Evolutionary conservation across 495 filamentous ascomycete species (phyloP).

Genomic region (Lichina pygmaea): DNA sequence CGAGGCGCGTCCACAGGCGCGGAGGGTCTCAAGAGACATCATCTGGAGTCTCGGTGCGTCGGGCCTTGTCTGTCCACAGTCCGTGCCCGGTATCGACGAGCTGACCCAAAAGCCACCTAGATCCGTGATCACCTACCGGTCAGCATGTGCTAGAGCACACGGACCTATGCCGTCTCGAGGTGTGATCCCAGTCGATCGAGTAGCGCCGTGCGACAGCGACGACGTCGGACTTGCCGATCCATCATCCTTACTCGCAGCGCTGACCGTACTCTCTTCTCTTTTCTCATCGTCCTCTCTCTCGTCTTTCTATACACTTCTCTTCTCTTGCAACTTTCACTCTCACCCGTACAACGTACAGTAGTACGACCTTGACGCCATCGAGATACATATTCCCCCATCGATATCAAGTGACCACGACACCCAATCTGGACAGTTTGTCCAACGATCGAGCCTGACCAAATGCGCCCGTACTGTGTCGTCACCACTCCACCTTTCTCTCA

Average conservation of each 20-base stretch:
- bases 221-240: too few relatives aligned
- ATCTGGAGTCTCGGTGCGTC: constrained; percentile 40
- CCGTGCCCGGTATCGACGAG: background rate
- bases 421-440: too few relatives aligned
- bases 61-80: background rate
- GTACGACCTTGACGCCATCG: too few relatives aligned
- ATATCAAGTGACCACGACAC: too few relatives aligned
- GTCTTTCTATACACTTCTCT: background rate
- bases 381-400: too few relatives aligned
- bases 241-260: too few relatives aligned
- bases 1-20: constrained; percentile 61
- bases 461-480: too few relatives aligned
- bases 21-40: constrained; percentile 27
- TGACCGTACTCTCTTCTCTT: background rate
- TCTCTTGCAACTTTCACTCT: too few relatives aligned
- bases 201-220: too few relatives aligned
- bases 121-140: constrained; percentile 68
- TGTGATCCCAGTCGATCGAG: constrained; percentile 53
- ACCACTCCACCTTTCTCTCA: too few relatives aligned
- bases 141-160: constrained; percentile 29
- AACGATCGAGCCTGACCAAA: too few relatives aligned
- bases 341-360: too few relatives aligned
- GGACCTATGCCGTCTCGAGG: constrained; percentile 25
- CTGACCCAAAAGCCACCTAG: constrained; percentile 9
- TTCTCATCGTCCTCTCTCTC: background rate